A percentile compares a stretch with the other conserved stretches of the same genome.
Evolutionary conservation across 1,284 basidiomycete species (phyloP).

Genomic region (Ceratobasidium sp.): DNA sequence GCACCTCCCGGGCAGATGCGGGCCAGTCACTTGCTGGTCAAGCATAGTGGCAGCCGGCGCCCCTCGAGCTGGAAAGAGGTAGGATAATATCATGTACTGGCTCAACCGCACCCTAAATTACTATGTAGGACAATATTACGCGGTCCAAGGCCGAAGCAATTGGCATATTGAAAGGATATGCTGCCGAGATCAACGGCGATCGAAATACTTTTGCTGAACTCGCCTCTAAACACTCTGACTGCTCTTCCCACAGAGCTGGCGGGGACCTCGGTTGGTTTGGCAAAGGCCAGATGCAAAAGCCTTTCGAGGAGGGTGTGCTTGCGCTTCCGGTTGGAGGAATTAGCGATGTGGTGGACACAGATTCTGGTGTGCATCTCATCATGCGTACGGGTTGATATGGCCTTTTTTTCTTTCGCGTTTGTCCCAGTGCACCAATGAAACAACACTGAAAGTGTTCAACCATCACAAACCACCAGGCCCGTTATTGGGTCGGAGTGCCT

Average conservation of each 20-base stretch:
- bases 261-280: constrained; percentile 92
- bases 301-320: constrained; percentile 94
- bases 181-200: constrained; percentile 68
- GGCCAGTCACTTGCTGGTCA: constrained; percentile 94
- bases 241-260: constrained; percentile 80
- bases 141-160: constrained; percentile 92
- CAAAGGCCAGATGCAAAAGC: constrained; percentile 94
- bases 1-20: constrained; percentile 72
- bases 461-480: too few relatives aligned
- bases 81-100: constrained; percentile 55
- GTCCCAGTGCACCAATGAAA: constrained; percentile 1
- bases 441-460: not conserved
- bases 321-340: constrained; percentile 83
- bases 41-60: constrained; percentile 87
- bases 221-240: constrained; percentile 83
- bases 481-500: not conserved
- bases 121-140: constrained; percentile 78
- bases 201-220: constrained; percentile 76
- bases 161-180: constrained; percentile 73
- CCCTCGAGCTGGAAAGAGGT: constrained; percentile 95
- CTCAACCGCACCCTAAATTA: not conserved
- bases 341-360: constrained; percentile 87
- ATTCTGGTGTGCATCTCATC: constrained; percentile 97
- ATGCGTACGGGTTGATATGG: constrained; percentile 79
- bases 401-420: not conserved